These are phyloP conservation scores for Geranium rotundifolium DNA, from an alignment of 345 rosid species.

Conservation along the genomic window DNA sequence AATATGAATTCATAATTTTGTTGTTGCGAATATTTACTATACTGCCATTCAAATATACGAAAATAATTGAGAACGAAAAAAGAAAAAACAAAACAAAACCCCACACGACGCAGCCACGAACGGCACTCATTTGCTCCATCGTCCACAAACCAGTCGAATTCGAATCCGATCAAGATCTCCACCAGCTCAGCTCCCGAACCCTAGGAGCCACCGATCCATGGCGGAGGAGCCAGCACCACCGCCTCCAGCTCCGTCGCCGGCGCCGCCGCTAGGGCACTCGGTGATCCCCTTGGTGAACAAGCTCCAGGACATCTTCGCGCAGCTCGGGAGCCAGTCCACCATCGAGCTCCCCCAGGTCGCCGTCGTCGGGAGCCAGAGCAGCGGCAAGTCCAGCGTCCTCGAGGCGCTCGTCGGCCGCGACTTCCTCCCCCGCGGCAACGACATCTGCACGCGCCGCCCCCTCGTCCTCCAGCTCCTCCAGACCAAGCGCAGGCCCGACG, in stretches of 20 bases:
- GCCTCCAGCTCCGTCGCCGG: conserved; percentile 14
- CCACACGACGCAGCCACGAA: background rate
- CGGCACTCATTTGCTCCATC: background rate
- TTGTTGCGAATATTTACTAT: too few relatives aligned
- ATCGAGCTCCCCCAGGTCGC: conserved; percentile 98
- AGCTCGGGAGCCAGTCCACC: conserved; percentile 81
- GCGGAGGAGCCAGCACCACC: conserved; percentile 23
- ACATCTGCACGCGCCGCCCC: conserved; percentile 94
- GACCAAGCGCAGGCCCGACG: conserved; percentile 51
- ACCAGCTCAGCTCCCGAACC: background rate
- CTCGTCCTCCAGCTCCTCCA: conserved; percentile 91
- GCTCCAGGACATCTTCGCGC: conserved; percentile 91
- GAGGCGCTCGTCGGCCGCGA: conserved; percentile 97
- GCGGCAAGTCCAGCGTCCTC: conserved; percentile 97
- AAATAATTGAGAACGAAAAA: too few relatives aligned
- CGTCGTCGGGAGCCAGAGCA: conserved; percentile 98
- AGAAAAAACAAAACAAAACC: too few relatives aligned
- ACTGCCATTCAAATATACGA: too few relatives aligned
- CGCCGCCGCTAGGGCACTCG: conserved; percentile 65
- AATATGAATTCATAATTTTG: too few relatives aligned
- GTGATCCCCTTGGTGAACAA: conserved; percentile 93
- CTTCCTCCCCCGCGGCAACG: conserved; percentile 83
- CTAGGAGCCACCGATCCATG: conserved; percentile 14
- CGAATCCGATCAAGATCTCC: conserved; percentile 6
- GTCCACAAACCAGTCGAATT: conserved; percentile 3